A percentile compares a stretch with the other conserved stretches of the same genome.
phyloP scores from a whole-genome alignment of 169 alveolate species.

The Eimeria sp. region DNA sequence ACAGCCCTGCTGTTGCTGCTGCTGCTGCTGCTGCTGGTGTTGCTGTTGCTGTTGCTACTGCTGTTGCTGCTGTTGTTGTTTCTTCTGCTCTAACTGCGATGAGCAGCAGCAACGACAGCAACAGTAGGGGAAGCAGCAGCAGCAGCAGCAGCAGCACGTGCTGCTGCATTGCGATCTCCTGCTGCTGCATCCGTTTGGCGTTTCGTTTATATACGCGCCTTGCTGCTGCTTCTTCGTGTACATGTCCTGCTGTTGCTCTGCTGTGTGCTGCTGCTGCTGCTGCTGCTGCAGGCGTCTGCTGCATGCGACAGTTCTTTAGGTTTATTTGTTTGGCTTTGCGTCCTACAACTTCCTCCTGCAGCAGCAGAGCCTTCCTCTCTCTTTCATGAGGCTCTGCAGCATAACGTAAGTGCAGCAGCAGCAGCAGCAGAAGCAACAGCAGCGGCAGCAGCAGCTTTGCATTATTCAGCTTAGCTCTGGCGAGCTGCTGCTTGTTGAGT shows the following conservation, averaged over 20 bases:
- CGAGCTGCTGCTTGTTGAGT: background rate
- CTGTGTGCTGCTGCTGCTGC: constrained; percentile 21
- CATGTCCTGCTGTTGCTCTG: too few species aligned
- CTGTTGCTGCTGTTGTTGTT: background rate
- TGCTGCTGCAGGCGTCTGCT: constrained; percentile 38
- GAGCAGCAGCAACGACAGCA: too few species aligned
- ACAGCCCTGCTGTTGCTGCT: background rate
- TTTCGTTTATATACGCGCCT: background rate
- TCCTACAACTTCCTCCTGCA: constrained; percentile 24
- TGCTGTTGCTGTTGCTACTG: background rate
- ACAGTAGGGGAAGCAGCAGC: background rate
- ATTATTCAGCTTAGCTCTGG: too few species aligned
- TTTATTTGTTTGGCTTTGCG: constrained; percentile 11
- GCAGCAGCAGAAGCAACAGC: background rate
- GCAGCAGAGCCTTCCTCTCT: constrained; percentile 52
- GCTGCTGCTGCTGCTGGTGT: constrained; percentile 29
- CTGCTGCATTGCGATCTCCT: background rate
- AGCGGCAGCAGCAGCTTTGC: background rate
- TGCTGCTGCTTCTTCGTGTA: background rate
- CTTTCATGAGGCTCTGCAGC: background rate
- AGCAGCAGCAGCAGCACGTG: background rate
- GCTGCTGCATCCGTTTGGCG: background rate
- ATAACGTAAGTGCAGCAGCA: constrained; percentile 20
- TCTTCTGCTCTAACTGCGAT: background rate
- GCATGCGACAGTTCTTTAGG: constrained; percentile 25